phyloP scores from a whole-genome alignment of 1,284 basidiomycete genomes.

The Vanrija sp. region DNA sequence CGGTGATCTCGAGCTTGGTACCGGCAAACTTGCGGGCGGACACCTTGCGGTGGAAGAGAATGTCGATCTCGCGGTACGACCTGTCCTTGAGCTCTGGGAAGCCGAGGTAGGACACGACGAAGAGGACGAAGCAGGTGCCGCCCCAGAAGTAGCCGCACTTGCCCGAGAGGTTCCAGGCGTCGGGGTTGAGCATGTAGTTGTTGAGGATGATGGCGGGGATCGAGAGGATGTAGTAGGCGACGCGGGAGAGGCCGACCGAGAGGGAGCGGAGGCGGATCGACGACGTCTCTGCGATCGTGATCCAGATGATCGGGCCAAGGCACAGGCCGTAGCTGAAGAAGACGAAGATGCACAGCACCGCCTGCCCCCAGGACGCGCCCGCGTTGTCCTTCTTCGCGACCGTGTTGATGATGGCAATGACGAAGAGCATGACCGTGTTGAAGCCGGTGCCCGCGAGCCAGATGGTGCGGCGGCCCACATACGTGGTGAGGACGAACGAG shows the following conservation, averaged over 20 bases:
- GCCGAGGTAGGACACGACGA: constrained; percentile 27
- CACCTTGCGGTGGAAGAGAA: constrained; percentile 43
- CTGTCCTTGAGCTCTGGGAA: constrained; percentile 49
- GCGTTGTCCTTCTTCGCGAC: background rate
- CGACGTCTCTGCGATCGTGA: background rate
- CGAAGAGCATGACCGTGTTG: background rate
- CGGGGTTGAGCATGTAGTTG: constrained; percentile 36
- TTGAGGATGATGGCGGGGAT: constrained; percentile 34
- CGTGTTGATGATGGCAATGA: background rate
- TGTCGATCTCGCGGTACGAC: constrained; percentile 47
- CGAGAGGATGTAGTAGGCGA: constrained; percentile 14
- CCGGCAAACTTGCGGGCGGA: constrained; percentile 42
- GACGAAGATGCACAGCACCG: background rate
- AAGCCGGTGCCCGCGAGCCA: background rate
- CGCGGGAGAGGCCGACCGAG: background rate
- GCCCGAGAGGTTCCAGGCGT: constrained; percentile 29
- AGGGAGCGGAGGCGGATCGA: background rate
- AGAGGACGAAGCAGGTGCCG: constrained; percentile 24
- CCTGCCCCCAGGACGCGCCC: background rate
- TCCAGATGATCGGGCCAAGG: background rate
- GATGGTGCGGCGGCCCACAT: constrained; percentile 3
- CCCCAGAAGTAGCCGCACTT: constrained; percentile 48
- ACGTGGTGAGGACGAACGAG: background rate
- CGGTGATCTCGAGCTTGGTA: constrained; percentile 26
- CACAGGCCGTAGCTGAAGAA: background rate